phyloP scores from a whole-genome alignment of 495 filamentous ascomycete genomes.

The Neurospora sublineolata region DNA sequence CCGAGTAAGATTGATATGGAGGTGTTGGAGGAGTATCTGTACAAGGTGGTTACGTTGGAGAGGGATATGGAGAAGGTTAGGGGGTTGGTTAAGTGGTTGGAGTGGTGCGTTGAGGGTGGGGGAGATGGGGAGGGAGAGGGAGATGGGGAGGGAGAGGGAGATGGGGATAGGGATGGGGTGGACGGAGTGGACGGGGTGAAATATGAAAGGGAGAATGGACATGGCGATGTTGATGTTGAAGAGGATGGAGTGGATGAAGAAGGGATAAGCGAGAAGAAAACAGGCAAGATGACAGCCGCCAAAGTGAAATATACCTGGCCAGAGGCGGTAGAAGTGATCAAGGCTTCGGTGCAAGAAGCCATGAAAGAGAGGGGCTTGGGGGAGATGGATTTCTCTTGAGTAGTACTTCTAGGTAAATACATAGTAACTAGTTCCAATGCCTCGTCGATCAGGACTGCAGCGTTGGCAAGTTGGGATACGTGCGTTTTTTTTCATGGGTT shows the following conservation, averaged over 20 bases:
- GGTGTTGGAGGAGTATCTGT: slow-evolving; percentile 56
- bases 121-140: slow-evolving; percentile 18
- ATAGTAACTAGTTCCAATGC: neutral
- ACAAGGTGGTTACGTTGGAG: slow-evolving; percentile 58
- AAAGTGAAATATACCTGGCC: slow-evolving; percentile 15
- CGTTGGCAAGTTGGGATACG: neutral
- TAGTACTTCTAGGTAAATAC: neutral
- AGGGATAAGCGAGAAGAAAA: neutral
- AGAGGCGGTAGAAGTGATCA: slow-evolving; percentile 42
- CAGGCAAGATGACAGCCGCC: neutral
- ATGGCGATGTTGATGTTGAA: neutral
- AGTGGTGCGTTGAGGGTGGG: slow-evolving; percentile 53
- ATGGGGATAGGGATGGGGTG: slow-evolving; percentile 4
- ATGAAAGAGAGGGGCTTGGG: slow-evolving; percentile 53
- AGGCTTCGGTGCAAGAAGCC: slow-evolving; percentile 48
- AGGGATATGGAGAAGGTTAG: slow-evolving; percentile 47
- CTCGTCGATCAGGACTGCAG: neutral
- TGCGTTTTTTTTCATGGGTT: neutral
- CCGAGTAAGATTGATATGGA: slow-evolving; percentile 70
- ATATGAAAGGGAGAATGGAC: slow-evolving; percentile 1
- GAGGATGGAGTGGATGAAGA: neutral
- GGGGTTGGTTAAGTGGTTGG: slow-evolving; percentile 50
- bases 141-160: slow-evolving; percentile 12
- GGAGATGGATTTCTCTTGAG: slow-evolving; percentile 40
- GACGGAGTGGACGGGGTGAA: neutral